These are phyloP conservation scores for Penicillium crustosum DNA, from an alignment of 2,329 filamentous ascomycete genomes.

Conservation along the genomic window DNA sequence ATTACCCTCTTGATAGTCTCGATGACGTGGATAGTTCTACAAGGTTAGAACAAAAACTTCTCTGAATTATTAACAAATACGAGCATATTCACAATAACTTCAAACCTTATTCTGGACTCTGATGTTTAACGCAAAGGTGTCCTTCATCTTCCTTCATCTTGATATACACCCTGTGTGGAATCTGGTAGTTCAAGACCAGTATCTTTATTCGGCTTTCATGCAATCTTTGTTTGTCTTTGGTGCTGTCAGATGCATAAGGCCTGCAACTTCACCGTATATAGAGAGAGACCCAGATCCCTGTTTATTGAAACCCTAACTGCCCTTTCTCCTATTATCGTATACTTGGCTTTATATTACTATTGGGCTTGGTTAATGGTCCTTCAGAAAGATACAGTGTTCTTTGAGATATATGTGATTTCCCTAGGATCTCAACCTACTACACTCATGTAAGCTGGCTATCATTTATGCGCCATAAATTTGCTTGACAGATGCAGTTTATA, in stretches of 20 bases:
- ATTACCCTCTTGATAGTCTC: too few species aligned
- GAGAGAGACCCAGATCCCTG: neutral
- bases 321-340: neutral
- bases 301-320: neutral
- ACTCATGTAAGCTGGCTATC: neutral
- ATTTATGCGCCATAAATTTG: neutral
- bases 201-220: neutral
- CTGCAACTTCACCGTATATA: neutral
- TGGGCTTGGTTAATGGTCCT: neutral
- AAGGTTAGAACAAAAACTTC: too few species aligned
- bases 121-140: too few species aligned
- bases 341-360: neutral
- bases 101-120: too few species aligned
- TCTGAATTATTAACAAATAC: too few species aligned
- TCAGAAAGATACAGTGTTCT: neutral
- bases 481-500: too few species aligned
- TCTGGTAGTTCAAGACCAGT: neutral
- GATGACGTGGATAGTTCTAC: too few species aligned
- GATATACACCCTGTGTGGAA: too few species aligned
- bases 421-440: neutral
- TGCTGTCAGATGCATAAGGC: neutral
- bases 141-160: too few species aligned
- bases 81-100: too few species aligned
- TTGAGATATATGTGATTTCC: neutral
- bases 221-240: neutral